These are phyloP conservation scores for Fusarium verrucosum DNA, from an alignment of 2,329 filamentous ascomycete species.

Conservation along the genomic window DNA sequence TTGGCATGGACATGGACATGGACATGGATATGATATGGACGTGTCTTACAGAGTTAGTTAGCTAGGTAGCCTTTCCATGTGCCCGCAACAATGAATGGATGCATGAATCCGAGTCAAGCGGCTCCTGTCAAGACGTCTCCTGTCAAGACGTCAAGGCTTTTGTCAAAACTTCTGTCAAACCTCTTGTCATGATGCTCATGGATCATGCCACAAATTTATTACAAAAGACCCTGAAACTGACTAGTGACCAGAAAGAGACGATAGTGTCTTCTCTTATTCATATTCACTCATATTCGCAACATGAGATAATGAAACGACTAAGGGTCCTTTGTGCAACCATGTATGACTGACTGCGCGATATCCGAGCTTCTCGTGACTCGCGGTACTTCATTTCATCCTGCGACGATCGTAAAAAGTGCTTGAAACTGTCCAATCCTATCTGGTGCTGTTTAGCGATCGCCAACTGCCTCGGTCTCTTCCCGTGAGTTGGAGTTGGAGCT, in stretches of 20 bases:
- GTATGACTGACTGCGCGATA: constrained; percentile 11
- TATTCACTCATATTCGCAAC: neutral
- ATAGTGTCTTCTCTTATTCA: constrained; percentile 1
- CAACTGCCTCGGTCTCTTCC: constrained; percentile 38
- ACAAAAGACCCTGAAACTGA: constrained; percentile 18
- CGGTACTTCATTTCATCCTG: constrained; percentile 18
- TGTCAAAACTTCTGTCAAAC: too few species aligned
- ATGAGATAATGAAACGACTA: constrained; percentile 12
- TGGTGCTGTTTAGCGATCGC: constrained; percentile 23
- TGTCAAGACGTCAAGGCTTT: too few species aligned
- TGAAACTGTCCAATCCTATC: constrained; percentile 29
- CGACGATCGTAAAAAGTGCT: constrained; percentile 27
- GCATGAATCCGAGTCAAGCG: constrained; percentile 28
- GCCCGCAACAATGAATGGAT: constrained; percentile 1
- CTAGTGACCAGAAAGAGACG: constrained; percentile 1
- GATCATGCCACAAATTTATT: constrained; percentile 6
- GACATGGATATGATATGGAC: too few species aligned
- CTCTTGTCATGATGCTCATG: constrained; percentile 15
- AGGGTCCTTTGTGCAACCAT: constrained; percentile 10
- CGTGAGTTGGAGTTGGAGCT: constrained; percentile 9
- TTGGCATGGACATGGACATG: constrained; percentile 25
- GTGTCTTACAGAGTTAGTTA: constrained; percentile 6
- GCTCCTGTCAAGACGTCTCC: too few species aligned
- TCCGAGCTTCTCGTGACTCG: constrained; percentile 23
- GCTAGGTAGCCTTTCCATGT: constrained; percentile 18